Percentiles rank a stretch among this genome's conserved stretches.
These are phyloP conservation scores for Naganishia kalamii DNA, from an alignment of 768 basidiomycete genomes.

Conservation along the genomic window DNA sequence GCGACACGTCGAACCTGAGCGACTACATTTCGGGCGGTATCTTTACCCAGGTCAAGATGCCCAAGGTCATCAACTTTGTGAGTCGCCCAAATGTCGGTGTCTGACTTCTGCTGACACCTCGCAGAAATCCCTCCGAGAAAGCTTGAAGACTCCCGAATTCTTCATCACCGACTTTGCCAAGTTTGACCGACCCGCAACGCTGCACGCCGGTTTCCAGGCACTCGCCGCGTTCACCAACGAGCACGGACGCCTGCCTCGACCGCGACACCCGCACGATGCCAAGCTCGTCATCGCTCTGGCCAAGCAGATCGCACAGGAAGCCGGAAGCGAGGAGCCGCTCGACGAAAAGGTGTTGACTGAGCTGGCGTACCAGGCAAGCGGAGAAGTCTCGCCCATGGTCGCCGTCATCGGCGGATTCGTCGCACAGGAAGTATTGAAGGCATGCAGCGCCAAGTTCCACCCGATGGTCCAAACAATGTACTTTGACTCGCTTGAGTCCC, in stretches of 20 bases:
- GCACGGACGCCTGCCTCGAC: constrained; percentile 65
- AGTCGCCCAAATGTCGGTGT: constrained; percentile 46
- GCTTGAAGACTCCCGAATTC: constrained; percentile 69
- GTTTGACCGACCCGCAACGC: constrained; percentile 80
- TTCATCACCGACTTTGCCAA: constrained; percentile 97
- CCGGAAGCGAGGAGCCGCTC: constrained; percentile 59
- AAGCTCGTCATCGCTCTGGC: constrained; percentile 64
- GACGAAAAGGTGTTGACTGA: constrained; percentile 72
- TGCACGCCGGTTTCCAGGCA: constrained; percentile 92
- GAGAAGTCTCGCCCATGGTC: constrained; percentile 79
- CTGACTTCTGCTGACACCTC: constrained; percentile 8
- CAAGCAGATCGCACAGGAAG: constrained; percentile 56
- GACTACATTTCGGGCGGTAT: constrained; percentile 82
- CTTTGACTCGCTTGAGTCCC: constrained; percentile 93
- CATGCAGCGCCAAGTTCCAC: constrained; percentile 94
- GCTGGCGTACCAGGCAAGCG: constrained; percentile 81
- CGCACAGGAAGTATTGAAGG: constrained; percentile 95
- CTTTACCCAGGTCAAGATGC: constrained; percentile 99
- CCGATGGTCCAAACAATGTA: constrained; percentile 92
- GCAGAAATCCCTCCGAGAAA: constrained; percentile 89
- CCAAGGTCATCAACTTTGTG: constrained; percentile 89
- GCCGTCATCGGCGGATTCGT: constrained; percentile 96
- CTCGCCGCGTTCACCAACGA: constrained; percentile 67
- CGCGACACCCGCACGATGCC: constrained; percentile 77
- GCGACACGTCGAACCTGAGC: constrained; percentile 72